Evolutionary conservation across 805 yeast species (phyloP), one percentile per base, ranked within the genome.

Genomic region (Candida mattraensis): DNA sequence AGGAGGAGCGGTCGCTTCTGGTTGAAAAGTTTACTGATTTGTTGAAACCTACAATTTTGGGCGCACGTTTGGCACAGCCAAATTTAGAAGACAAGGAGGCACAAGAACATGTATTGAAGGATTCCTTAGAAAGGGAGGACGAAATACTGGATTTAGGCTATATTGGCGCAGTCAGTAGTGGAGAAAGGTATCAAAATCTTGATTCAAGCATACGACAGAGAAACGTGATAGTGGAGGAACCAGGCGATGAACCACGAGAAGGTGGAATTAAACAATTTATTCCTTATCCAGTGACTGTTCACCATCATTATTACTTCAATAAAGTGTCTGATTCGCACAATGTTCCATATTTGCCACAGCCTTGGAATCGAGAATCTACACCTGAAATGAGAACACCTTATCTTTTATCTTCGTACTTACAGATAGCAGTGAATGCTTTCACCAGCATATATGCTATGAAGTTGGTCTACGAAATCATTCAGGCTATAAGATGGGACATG

Each of bases 331-430:
- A 28, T 7, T 3, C 14, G 3, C 18, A 20, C 8, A 30, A 29
- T 9, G 31, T 21, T 14, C 28, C 39, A 9, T 17, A 31, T 10
- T 60, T 80, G 20, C 87, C 87, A 1, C 62, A 64, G 3, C 84
- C 86, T 0, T 80, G 86, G 86, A 71, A 75, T 5, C 38, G 64
- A 5, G 50, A 58, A 5, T 72, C 79, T 3, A 51, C 62, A 9
- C 84, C 87, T 3, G 65, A 61, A 13, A 76, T 73, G 19, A 70
- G 69, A 39, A 58, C 67, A 0, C 76, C 83, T 5, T 83, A 83
- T 50, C 52, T 76, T 18, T 51, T 80, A 7, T 69, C 81, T 7
- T 76, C 88, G 10, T 80, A 81, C 47, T 53, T 81, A 21, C 89
- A 83, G 55, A 47, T 80, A 7, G 30, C 67, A 2, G 51, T 76